A percentile compares a stretch with the other conserved stretches of the same genome.
Conservation (phyloP, 2,329 filamentous ascomycete species). For the Rutstroemia sp. region DNA sequence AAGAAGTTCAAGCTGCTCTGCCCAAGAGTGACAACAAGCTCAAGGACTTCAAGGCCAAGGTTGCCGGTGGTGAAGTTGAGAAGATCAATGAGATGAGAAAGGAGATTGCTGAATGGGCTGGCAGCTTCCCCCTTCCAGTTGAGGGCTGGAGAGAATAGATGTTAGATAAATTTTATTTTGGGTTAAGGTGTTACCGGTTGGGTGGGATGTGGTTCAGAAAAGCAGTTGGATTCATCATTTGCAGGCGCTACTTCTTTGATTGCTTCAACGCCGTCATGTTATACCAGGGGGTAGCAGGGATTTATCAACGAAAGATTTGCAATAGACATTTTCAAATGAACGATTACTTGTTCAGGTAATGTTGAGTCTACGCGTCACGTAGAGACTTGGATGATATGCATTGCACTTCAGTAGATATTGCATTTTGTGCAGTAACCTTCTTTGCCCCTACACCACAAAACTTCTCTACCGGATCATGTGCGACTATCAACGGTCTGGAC, state of each 20-base stretch:
- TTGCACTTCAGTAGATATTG: too few species aligned
- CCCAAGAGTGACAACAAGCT: slow-evolving; percentile 99
- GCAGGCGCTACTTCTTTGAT: slow-evolving; percentile 16
- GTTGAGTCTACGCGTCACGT: too few species aligned
- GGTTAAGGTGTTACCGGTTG: slow-evolving; percentile 14
- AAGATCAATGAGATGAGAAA: slow-evolving; percentile 81
- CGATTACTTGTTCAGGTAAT: too few species aligned
- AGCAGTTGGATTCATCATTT: slow-evolving; percentile 13
- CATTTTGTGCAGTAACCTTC: too few species aligned
- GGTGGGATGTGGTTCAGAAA: slow-evolving; percentile 10
- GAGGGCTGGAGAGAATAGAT: slow-evolving; percentile 52
- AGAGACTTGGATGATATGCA: too few species aligned
- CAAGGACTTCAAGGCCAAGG: slow-evolving; percentile 98
- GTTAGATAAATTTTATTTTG: slow-evolving; percentile 10
- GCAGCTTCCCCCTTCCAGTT: slow-evolving; percentile 86
- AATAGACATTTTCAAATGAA: background rate
- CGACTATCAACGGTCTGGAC: too few species aligned
- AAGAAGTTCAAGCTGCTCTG: slow-evolving; percentile 73
- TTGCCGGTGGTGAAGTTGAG: slow-evolving; percentile 66
- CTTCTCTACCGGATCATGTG: too few species aligned
- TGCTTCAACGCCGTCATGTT: slow-evolving; percentile 24
- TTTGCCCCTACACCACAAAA: too few species aligned
- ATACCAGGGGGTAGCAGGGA: slow-evolving; percentile 11
- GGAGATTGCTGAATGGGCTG: slow-evolving; percentile 84
- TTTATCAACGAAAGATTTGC: slow-evolving; percentile 1